phyloP scores from a whole-genome alignment of 352 stramenopile genomes.

The Globisporangium cylindrosporum region DNA sequence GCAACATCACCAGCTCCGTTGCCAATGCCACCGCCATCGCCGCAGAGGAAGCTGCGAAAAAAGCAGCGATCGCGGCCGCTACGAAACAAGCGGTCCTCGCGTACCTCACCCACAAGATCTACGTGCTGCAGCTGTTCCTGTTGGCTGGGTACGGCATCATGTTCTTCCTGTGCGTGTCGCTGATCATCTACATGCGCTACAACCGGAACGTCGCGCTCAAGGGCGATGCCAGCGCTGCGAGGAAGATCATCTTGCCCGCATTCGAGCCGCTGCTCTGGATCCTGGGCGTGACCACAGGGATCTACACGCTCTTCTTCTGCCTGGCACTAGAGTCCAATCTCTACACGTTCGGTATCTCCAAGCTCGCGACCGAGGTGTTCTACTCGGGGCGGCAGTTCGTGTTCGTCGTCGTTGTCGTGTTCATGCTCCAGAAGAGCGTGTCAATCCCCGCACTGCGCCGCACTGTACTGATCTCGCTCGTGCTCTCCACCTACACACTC shows the following conservation, averaged over 20 bases:
- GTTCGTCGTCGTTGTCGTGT: conserved; percentile 47
- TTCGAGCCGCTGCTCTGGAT: conserved; percentile 71
- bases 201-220: conserved; percentile 29
- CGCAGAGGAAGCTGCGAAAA: conserved; percentile 6
- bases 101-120: conserved; percentile 11
- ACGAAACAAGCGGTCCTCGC: background rate
- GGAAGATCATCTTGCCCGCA: conserved; percentile 60
- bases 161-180: conserved; percentile 14
- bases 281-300: conserved; percentile 26
- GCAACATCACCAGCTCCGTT: background rate
- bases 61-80: background rate
- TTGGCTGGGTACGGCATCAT: conserved; percentile 16
- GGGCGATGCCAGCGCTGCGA: conserved; percentile 30
- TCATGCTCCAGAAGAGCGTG: conserved; percentile 64
- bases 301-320: conserved; percentile 32
- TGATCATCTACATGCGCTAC: conserved; percentile 27
- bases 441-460: conserved; percentile 47
- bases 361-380: conserved; percentile 31
- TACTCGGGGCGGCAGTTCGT: conserved; percentile 55
- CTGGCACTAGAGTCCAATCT: conserved; percentile 29
- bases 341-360: conserved; percentile 31
- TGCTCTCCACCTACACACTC: conserved; percentile 43
- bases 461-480: conserved; percentile 31
- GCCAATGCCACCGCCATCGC: conserved; percentile 2
- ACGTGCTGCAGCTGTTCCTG: conserved; percentile 13